Evolutionary conservation across 2,329 filamentous ascomycete species (phyloP), one percentile per base, ranked within the genome.

Genomic region (Fusarium metavorans): DNA sequence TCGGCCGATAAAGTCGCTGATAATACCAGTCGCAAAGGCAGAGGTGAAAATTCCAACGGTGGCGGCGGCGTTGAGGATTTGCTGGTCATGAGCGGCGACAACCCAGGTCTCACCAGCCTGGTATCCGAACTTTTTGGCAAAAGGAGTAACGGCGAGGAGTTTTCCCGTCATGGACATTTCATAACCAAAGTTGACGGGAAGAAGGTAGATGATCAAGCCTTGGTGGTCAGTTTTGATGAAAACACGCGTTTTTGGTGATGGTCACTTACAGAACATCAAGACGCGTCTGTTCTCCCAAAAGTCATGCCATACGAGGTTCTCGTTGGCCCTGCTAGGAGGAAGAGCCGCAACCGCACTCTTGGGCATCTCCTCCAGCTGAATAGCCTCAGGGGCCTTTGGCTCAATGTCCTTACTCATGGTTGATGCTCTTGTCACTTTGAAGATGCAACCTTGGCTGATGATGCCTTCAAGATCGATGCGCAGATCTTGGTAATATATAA

Each of bases 161-260:
- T 81, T 80, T 25, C 80, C 80, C 20, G 81, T 72, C 32, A 74
- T 80, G 25, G 71, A 72, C 25, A 77, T 66, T 56, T 81, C 80
- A 43, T 81, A 81, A 32, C 80, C 80, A 57, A 80, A 80, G 70
- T 80, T 80, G 68, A 80, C 74, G 13, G 79, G 79, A 9, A 80
- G 68, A 32, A 80, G 72, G 52, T 77, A 80, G 57, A 80, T 79
- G 50, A 78, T 70, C 27, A 80, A 43, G 50, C 78, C 79, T 80
- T 23, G 27, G 16, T 9, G 16, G 60, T 67, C 11, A 63, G 69
- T 25, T 25, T 48, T 48, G 11, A 5, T 27, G 43, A 27, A 6
- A 8, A 18, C 9, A n/a, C 16, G 45, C 25, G 9, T 52, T 30
- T 30, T 30, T n/a, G 18, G 18, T n/a, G 5, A n/a, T 32, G 18